Percentiles rank a stretch among this genome's conserved stretches.
These are phyloP conservation scores for Clavaria fumosa DNA, from an alignment of 768 basidiomycete genomes.

Conservation along the genomic window DNA sequence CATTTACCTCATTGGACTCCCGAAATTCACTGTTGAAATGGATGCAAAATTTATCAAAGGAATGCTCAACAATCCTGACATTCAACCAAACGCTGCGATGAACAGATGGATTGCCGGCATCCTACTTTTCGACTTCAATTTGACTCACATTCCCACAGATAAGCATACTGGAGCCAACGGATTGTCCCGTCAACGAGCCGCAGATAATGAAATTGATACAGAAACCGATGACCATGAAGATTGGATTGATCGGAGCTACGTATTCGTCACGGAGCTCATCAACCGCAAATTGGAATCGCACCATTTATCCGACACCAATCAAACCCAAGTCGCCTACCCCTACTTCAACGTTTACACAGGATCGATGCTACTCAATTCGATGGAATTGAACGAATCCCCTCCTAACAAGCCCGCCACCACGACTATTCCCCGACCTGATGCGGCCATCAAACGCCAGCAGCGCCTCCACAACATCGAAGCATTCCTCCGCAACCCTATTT, in stretches of 20 bases:
- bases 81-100: conserved; percentile 18
- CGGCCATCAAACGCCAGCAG: conserved; percentile 5
- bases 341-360: background rate
- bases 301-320: conserved; percentile 1
- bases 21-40: conserved; percentile 15
- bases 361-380: background rate
- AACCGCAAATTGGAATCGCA: too few species aligned
- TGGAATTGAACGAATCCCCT: background rate
- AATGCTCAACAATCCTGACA: conserved; percentile 20
- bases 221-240: conserved; percentile 11
- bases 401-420: background rate
- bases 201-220: conserved; percentile 3
- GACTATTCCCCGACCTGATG: conserved; percentile 6
- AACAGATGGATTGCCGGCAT: conserved; percentile 30
- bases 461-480: conserved; percentile 6
- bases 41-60: conserved; percentile 21
- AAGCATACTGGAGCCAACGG: background rate
- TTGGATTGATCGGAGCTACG: conserved; percentile 13
- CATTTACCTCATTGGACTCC: conserved; percentile 16
- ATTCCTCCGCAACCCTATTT: conserved; percentile 6
- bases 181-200: background rate
- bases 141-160: conserved; percentile 22
- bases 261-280: too few species aligned
- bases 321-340: background rate
- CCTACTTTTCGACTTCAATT: conserved; percentile 21